A percentile compares a stretch with the other conserved stretches of the same genome.
Evolutionary conservation across 2,329 filamentous ascomycete species (phyloP).

Genomic region (Bipolaris victoriae): DNA sequence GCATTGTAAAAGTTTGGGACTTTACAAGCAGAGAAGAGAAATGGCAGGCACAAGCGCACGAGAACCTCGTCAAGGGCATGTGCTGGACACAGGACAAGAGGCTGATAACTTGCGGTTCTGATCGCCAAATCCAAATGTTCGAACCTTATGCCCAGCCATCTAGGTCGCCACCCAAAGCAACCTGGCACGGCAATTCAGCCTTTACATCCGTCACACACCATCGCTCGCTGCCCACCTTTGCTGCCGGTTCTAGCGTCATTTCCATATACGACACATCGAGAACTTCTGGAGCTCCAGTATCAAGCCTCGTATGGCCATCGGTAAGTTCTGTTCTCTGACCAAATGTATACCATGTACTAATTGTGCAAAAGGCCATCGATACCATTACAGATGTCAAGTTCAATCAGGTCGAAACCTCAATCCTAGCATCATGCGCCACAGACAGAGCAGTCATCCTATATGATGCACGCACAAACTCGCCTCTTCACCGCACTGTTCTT

Average conservation of each 20-base stretch:
- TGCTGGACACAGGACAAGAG: constrained; percentile 88
- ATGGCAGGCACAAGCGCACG: constrained; percentile 82
- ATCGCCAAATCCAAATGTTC: constrained; percentile 87
- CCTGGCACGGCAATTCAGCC: constrained; percentile 81
- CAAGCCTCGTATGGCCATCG: constrained; percentile 86
- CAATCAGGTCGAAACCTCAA: constrained; percentile 91
- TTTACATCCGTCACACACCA: constrained; percentile 88
- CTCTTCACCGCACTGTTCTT: constrained; percentile 80
- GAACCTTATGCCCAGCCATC: constrained; percentile 80
- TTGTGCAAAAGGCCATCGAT: constrained; percentile 62
- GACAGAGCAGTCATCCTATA: constrained; percentile 90
- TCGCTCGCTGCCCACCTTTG: constrained; percentile 77
- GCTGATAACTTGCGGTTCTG: constrained; percentile 83
- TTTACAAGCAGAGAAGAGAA: constrained; percentile 73
- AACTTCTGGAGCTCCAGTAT: constrained; percentile 76
- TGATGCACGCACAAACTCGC: constrained; percentile 84
- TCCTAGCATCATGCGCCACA: constrained; percentile 82
- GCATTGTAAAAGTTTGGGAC: constrained; percentile 93
- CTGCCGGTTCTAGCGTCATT: constrained; percentile 76
- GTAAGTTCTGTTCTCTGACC: background rate
- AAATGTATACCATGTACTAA: background rate
- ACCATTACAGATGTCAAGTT: constrained; percentile 89
- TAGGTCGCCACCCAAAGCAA: constrained; percentile 75
- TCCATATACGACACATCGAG: constrained; percentile 88
- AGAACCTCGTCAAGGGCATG: constrained; percentile 90